phyloP scores from a whole-genome alignment of 768 basidiomycete species.

The Clitopilus hobsonii region DNA sequence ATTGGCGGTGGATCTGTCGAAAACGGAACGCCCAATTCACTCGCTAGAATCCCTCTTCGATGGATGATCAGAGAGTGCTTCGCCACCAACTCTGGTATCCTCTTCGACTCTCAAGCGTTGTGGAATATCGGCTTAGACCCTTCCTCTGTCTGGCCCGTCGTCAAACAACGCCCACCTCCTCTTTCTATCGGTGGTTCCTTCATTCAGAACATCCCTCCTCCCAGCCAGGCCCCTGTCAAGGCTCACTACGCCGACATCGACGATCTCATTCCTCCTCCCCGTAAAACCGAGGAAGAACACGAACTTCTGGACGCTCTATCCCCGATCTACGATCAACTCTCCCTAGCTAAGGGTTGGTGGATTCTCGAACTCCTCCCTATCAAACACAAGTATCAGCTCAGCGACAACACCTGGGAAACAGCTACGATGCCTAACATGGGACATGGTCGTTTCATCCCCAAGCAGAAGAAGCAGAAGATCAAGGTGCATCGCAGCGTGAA shows the following conservation, averaged over 20 bases:
- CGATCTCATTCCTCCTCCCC: not conserved
- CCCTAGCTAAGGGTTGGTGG: conserved; percentile 47
- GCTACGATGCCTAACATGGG: conserved; percentile 29
- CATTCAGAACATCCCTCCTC: conserved; percentile 16
- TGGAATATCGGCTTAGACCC: conserved; percentile 37
- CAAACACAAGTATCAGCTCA: conserved; percentile 29
- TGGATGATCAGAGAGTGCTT: conserved; percentile 76
- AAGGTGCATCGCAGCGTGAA: conserved; percentile 47
- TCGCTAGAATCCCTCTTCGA: conserved; percentile 49
- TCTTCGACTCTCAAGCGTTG: conserved; percentile 46
- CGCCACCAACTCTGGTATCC: conserved; percentile 48
- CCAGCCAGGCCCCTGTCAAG: not conserved
- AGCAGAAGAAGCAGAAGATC: conserved; percentile 30
- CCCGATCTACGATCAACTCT: conserved; percentile 49
- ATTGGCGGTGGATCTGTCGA: conserved; percentile 48
- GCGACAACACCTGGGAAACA: conserved; percentile 23
- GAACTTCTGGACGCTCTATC: conserved; percentile 46
- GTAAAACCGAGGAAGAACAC: conserved; percentile 42
- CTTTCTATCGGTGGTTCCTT: conserved; percentile 11
- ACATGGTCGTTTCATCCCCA: conserved; percentile 33
- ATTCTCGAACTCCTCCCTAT: conserved; percentile 48
- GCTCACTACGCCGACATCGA: not conserved
- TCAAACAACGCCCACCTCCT: conserved; percentile 25
- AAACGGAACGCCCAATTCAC: conserved; percentile 33
- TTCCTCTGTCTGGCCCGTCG: conserved; percentile 27